Conservation (phyloP, 371 early-diverging fungal genomes). For the Haplosporangium sp. region DNA sequence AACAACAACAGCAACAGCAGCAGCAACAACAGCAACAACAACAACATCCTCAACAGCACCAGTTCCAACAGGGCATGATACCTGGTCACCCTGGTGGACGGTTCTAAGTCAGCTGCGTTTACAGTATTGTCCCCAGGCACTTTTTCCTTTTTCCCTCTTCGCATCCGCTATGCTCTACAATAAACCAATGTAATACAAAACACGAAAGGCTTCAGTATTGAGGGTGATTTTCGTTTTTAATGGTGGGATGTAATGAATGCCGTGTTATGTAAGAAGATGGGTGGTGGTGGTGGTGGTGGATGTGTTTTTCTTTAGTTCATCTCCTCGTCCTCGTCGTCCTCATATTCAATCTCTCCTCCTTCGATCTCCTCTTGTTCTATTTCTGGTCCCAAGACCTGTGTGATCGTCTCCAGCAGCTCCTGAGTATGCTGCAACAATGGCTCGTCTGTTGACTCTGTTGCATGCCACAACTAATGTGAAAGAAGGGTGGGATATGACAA, state of each 20-base stretch:
- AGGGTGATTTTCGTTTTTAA: conserved; percentile 1
- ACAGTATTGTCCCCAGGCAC: background rate
- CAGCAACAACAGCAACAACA: conserved; percentile 2
- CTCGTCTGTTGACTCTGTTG: conserved; percentile 74
- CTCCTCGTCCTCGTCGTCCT: conserved; percentile 57
- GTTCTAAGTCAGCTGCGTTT: conserved; percentile 3
- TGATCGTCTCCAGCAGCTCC: conserved; percentile 71
- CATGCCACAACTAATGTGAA: conserved; percentile 69
- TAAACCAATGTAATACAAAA: conserved; percentile 7
- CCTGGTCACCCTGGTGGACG: conserved; percentile 29
- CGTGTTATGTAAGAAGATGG: too few relatives aligned
- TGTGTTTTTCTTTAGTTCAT: conserved; percentile 35
- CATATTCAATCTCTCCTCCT: conserved; percentile 53
- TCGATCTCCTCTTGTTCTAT: conserved; percentile 47
- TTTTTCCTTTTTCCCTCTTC: background rate
- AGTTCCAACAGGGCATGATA: conserved; percentile 31
- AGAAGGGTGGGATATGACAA: too few relatives aligned
- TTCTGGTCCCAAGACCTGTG: conserved; percentile 62
- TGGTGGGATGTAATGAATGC: background rate
- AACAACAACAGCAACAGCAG: conserved; percentile 11
- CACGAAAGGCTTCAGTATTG: conserved; percentile 9
- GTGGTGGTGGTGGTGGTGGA: background rate
- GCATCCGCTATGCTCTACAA: conserved; percentile 1
- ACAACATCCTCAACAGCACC: conserved; percentile 11
- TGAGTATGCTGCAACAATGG: conserved; percentile 75